These are phyloP conservation scores for Claviceps sp. DNA, from an alignment of 2,329 filamentous ascomycete genomes.

Conservation along the genomic window DNA sequence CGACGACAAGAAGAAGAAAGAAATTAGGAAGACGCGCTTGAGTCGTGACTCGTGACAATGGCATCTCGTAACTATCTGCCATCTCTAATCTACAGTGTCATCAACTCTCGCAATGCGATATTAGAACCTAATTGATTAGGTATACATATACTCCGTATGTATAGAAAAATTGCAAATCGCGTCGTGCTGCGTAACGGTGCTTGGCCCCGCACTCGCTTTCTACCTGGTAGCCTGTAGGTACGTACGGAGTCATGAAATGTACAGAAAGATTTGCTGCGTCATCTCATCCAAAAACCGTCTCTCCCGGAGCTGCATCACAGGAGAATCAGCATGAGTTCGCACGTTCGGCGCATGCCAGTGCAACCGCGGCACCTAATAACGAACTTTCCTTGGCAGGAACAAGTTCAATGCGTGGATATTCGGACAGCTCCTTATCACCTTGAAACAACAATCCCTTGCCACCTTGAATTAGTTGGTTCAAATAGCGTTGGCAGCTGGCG, in stretches of 20 bases:
- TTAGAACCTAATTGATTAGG: too few relatives aligned
- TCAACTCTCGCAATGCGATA: too few relatives aligned
- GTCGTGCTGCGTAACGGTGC: too few relatives aligned
- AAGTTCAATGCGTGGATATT: slow-evolving; percentile 38
- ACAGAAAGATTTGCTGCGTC: neutral
- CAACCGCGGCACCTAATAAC: slow-evolving; percentile 61
- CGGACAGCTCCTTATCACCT: slow-evolving; percentile 16
- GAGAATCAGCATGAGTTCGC: neutral
- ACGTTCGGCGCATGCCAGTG: slow-evolving; percentile 34
- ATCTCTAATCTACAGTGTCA: too few relatives aligned
- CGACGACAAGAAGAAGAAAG: neutral
- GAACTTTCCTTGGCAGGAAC: slow-evolving; percentile 62
- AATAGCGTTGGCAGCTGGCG: slow-evolving; percentile 44
- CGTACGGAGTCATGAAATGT: neutral
- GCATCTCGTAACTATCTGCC: too few relatives aligned
- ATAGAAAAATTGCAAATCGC: too few relatives aligned
- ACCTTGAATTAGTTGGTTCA: slow-evolving; percentile 42
- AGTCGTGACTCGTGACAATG: too few relatives aligned
- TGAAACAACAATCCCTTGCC: slow-evolving; percentile 21
- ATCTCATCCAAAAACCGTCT: neutral
- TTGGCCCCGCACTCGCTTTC: too few relatives aligned
- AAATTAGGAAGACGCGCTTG: too few relatives aligned
- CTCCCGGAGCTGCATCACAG: neutral
- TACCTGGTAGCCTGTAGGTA: too few relatives aligned
- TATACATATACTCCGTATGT: too few relatives aligned